Evolutionary conservation across 495 filamentous ascomycete species (phyloP).

Genomic region (Aspergillus indologenus): DNA sequence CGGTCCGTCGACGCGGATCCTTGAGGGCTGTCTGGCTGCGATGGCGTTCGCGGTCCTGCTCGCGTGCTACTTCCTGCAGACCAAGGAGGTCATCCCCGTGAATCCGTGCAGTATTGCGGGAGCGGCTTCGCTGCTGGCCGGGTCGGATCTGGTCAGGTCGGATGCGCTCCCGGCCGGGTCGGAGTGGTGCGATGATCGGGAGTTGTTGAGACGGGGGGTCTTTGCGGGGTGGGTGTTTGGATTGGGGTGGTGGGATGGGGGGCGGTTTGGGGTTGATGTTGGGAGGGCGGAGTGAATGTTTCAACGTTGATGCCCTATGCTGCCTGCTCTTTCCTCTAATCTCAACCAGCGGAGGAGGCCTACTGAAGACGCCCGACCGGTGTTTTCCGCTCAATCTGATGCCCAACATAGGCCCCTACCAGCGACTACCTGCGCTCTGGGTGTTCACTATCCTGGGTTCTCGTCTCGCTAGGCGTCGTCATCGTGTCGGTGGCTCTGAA

Average conservation of each 20-base stretch:
- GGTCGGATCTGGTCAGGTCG: conserved; percentile 15
- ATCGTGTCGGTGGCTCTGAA: too few relatives aligned
- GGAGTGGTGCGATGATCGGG: conserved; percentile 16
- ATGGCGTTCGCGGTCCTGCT: conserved; percentile 20
- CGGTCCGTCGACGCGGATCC: conserved; percentile 26
- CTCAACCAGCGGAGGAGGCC: too few relatives aligned
- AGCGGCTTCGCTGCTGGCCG: conserved; percentile 28
- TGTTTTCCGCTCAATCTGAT: too few relatives aligned
- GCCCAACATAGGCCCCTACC: too few relatives aligned
- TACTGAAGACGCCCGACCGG: too few relatives aligned
- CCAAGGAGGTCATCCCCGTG: conserved; percentile 26
- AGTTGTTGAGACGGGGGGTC: conserved; percentile 8
- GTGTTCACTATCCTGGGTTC: too few relatives aligned
- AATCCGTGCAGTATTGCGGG: conserved; percentile 30
- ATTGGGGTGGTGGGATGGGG: conserved; percentile 16
- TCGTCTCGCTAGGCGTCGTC: too few relatives aligned
- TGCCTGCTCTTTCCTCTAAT: too few relatives aligned
- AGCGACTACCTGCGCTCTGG: too few relatives aligned
- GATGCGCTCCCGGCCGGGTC: conserved; percentile 9
- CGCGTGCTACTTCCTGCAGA: conserved; percentile 23
- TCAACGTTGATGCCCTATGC: too few relatives aligned
- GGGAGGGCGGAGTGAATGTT: too few relatives aligned
- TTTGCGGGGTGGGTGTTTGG: too few relatives aligned
- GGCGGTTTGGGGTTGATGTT: conserved; percentile 10
- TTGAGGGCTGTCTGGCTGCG: conserved; percentile 28